Evolutionary conservation across 805 yeast species (phyloP).

Genomic region (Candida ovalis): DNA sequence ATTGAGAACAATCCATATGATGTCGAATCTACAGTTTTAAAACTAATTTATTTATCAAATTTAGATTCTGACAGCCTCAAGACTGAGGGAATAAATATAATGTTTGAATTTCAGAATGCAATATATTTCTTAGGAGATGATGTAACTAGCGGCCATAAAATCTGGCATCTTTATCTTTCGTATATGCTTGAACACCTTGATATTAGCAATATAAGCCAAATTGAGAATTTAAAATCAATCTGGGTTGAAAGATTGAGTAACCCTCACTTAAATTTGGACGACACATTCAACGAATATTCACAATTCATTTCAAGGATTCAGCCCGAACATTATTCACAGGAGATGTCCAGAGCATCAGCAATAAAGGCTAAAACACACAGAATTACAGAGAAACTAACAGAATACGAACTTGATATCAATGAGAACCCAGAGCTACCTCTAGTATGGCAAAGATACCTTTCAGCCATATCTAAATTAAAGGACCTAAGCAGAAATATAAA

Average conservation of each 20-base stretch:
- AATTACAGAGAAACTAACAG: constrained; percentile 32
- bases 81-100: no score
- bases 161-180: constrained; percentile 14
- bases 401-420: constrained; percentile 28
- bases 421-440: constrained; percentile 12
- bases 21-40: no score
- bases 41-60: no score
- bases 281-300: constrained; percentile 27
- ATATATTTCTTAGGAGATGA: no score
- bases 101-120: no score
- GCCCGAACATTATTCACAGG: constrained; percentile 29
- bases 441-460: constrained; percentile 18
- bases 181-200: not conserved
- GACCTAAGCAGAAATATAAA: constrained; percentile 6
- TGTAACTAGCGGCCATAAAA: constrained; percentile 7
- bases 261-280: not conserved
- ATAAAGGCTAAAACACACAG: constrained; percentile 28
- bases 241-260: not conserved
- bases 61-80: not conserved
- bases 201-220: not conserved
- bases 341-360: constrained; percentile 2
- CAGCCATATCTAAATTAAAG: constrained; percentile 6
- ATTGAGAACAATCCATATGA: no score
- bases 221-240: not conserved
- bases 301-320: constrained; percentile 34